Evolutionary conservation across 257 asterid species (phyloP), one percentile per base, ranked within the genome.

Genomic region (Cynanchum wilfordii): DNA sequence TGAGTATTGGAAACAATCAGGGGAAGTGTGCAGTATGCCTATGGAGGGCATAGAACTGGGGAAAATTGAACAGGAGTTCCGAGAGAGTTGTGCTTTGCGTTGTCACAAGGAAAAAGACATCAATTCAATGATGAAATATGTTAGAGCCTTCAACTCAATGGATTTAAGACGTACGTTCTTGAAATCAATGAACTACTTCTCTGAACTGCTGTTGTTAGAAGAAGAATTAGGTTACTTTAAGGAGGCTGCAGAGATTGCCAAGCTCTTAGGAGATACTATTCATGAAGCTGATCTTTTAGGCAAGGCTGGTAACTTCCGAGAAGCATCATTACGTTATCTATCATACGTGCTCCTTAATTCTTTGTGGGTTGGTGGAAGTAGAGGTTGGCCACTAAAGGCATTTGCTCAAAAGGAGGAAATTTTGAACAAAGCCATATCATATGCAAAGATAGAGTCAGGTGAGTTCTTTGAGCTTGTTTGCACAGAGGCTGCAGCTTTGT

Each of bases 1-100:
- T 5, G 84, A 89, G 81, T 56, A 49, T 33, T 87, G 91, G 96
- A 87, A 82, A 77, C 81, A n/a, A n/a, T n/a, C n/a, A n/a, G n/a
- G n/a, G n/a, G n/a, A n/a, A n/a, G n/a, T n/a, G n/a, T n/a, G n/a
- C n/a, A n/a, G n/a, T n/a, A n/a, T n/a, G n/a, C n/a, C n/a, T n/a
- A n/a, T n/a, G n/a, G n/a, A 38, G 60, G 70, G 75, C 11, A 65
- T 58, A 10, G 82, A 80, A 69, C 74, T 84, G 0, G 79, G 75
- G 56, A 78, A 54, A 77, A 69, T 84, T 50, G 83, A 77, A 8
- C 92, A 85, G 38, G 85, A 78, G 17, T 86, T 85, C 64, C 42
- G 88, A 59, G 84, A 84, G 70, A 85, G 69, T 25, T 84, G 86
- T 72, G 90, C 86, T 16, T 38, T 51, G 40, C 68, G 78, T 74